Conservation (phyloP, 2,329 filamentous ascomycete species). For the Epichloe coenophiala region DNA sequence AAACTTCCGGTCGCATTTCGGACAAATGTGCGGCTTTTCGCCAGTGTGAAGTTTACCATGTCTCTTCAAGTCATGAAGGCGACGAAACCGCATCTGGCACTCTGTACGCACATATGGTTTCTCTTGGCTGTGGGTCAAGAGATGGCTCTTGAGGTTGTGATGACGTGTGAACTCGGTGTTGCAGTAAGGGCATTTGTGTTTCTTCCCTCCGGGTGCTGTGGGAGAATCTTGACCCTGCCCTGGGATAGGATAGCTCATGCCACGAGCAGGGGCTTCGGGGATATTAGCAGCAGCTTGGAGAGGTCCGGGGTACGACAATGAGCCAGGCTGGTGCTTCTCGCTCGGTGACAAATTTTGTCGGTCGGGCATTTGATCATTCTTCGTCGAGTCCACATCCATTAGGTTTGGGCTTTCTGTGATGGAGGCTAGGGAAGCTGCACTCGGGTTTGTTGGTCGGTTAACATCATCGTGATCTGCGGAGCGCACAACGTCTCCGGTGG, state of each 20-base stretch:
- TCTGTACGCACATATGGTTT: slow-evolving; percentile 91
- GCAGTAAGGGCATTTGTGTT: slow-evolving; percentile 95
- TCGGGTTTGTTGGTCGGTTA: slow-evolving; percentile 17
- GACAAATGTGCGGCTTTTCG: slow-evolving; percentile 87
- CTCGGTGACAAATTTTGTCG: slow-evolving; percentile 34
- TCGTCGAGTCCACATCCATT: slow-evolving; percentile 40
- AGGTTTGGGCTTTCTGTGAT: slow-evolving; percentile 37
- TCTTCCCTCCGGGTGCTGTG: slow-evolving; percentile 55
- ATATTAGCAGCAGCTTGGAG: slow-evolving; percentile 29
- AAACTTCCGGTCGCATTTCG: slow-evolving; percentile 89
- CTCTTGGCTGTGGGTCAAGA: slow-evolving; percentile 95
- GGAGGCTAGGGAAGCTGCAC: slow-evolving; percentile 26
- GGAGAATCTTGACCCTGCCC: slow-evolving; percentile 32
- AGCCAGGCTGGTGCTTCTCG: slow-evolving; percentile 34
- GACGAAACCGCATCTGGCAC: slow-evolving; percentile 85
- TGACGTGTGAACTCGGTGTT: slow-evolving; percentile 93
- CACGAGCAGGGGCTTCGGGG: slow-evolving; percentile 32
- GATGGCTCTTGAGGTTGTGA: slow-evolving; percentile 93
- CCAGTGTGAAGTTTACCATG: slow-evolving; percentile 95
- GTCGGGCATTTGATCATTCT: slow-evolving; percentile 20
- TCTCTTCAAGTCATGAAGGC: slow-evolving; percentile 87
- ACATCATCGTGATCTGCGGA: slow-evolving; percentile 31
- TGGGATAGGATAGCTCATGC: slow-evolving; percentile 45
- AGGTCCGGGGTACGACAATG: slow-evolving; percentile 41
- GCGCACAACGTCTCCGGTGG: slow-evolving; percentile 19